These are phyloP conservation scores for Thalassiosira hispida DNA, from an alignment of 352 stramenopile genomes.

Conservation along the genomic window DNA sequence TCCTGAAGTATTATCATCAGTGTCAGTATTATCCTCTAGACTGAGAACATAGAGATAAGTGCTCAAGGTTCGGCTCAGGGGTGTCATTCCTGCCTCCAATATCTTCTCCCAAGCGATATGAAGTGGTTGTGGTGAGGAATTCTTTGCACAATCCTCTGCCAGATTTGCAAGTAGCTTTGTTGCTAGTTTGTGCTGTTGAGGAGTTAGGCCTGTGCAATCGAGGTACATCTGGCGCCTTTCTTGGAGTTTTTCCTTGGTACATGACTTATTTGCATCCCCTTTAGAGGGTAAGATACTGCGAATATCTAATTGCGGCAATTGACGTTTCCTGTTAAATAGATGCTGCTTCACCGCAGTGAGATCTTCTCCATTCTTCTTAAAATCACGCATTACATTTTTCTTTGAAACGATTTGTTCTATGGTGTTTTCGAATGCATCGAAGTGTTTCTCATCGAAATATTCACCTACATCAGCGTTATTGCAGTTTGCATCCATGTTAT, in stretches of 20 bases:
- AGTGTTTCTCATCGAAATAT: slow-evolving; percentile 39
- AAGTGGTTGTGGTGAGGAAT: slow-evolving; percentile 40
- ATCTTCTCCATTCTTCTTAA: slow-evolving; percentile 45
- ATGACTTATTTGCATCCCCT: not conserved
- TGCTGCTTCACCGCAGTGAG: slow-evolving; percentile 34
- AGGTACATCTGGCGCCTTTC: slow-evolving; percentile 46
- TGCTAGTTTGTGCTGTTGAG: slow-evolving; percentile 42
- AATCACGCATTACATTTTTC: slow-evolving; percentile 51
- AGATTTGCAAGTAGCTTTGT: slow-evolving; percentile 61
- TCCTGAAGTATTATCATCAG: too few species aligned
- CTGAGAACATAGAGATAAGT: slow-evolving; percentile 81
- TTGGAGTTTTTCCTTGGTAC: slow-evolving; percentile 31
- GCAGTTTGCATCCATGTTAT: slow-evolving; percentile 4
- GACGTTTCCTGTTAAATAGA: slow-evolving; percentile 34
- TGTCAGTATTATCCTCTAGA: slow-evolving; percentile 29
- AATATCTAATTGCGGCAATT: slow-evolving; percentile 31
- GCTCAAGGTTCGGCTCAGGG: slow-evolving; percentile 60
- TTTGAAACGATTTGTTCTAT: slow-evolving; percentile 51
- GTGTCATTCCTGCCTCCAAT: slow-evolving; percentile 64
- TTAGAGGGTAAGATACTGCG: slow-evolving; percentile 6
- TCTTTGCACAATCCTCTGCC: slow-evolving; percentile 72
- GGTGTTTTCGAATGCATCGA: slow-evolving; percentile 30
- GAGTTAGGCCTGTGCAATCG: slow-evolving; percentile 43
- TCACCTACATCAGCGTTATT: slow-evolving; percentile 11
- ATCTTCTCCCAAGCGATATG: slow-evolving; percentile 77